Conservation (phyloP, 306 rosid genomes). For the Cucumis sativus region DNA sequence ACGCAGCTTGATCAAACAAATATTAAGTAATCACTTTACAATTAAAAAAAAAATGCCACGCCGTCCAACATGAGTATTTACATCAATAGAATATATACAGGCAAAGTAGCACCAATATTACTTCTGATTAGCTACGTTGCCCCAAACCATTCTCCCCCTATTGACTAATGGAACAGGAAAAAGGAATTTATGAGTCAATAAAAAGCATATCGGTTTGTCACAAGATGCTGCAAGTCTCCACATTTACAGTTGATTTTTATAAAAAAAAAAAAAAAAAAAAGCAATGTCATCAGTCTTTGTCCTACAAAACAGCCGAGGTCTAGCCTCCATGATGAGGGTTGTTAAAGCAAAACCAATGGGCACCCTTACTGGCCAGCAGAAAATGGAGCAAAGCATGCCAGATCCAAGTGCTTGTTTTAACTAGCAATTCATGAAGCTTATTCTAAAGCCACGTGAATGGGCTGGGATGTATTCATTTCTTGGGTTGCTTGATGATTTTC, state of each 20-base stretch:
- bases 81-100: not conserved
- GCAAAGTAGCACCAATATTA: not conserved
- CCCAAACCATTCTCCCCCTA: not conserved
- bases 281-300: not conserved
- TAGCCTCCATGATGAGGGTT: not conserved
- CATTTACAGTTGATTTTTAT: not conserved
- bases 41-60: not conserved
- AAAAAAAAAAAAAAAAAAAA: not conserved
- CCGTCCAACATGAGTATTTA: not conserved
- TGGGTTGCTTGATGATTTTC: not conserved
- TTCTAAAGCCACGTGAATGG: not conserved
- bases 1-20: not conserved
- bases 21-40: not conserved
- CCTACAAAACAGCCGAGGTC: not conserved
- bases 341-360: not conserved
- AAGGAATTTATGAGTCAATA: not conserved
- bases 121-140: not conserved
- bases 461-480: not conserved
- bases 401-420: not conserved
- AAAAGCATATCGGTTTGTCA: not conserved
- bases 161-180: not conserved
- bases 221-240: not conserved
- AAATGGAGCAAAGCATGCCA: not conserved
- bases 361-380: not conserved
- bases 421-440: not conserved